Evolutionary conservation across 2,329 filamentous ascomycete species (phyloP), one percentile per base, ranked within the genome.

Genomic region (Trichoderma endophyticum): DNA sequence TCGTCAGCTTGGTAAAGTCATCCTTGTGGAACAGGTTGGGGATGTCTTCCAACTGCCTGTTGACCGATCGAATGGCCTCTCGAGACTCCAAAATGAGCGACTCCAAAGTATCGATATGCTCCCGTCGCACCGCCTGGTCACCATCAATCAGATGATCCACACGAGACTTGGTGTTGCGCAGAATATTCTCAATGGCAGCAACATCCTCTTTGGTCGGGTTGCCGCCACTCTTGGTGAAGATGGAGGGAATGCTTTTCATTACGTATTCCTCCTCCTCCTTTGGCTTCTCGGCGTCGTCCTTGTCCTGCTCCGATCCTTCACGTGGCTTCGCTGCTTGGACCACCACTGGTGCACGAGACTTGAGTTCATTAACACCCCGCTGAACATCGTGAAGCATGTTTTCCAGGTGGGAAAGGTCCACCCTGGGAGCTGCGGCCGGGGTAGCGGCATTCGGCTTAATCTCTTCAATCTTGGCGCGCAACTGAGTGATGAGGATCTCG

Each of bases 81-180:
- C 92, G 93, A 0, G 93, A 91, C 75, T 96, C 92, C 4, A 90
- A 86, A 6, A 97, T 85, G 6, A 88, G 79, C 6, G 83, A 80
- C 77, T 96, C 93, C 3, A 95, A 85, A 1, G 87, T 84, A 74
- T 91, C 89, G 30, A 91, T 81, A 68, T 91, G 88, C 39, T 91
- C 89, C 76, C 90, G 91, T 70, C 86, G 86, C 11, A 94, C 90
- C 2, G 89, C 84, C 71, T 92, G 90, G 39, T 94, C 92, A 4
- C 90, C 87, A 65, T 95, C 88, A 64, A 97, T 88, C 24, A 89
- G 80, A 72, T 97, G 94, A 72, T 98, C 95, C 11, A 98, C 84
- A 61, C 93, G 93, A 6, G 91, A 90, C 80, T 98, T 98, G 36
- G 94, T 95, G 79, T 97, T 97, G 56, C 92, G 90, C 14, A 98